Evolutionary conservation across 495 filamentous ascomycete species (phyloP).

Genomic region (Echria macrotheca): DNA sequence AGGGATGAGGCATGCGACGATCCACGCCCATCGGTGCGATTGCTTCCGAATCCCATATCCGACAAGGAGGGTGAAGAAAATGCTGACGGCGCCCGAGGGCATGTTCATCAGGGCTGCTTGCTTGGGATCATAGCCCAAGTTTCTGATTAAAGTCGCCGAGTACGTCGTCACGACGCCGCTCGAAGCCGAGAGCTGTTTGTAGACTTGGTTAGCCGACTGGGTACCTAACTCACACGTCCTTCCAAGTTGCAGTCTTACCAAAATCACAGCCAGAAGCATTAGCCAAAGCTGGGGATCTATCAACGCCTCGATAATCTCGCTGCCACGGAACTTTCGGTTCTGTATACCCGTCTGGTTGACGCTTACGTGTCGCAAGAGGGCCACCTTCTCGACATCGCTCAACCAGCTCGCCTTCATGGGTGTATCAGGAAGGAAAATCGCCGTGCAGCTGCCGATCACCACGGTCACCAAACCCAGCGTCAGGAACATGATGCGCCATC

Average conservation of each 20-base stretch:
- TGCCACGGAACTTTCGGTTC: constrained; percentile 44
- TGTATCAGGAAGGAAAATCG: constrained; percentile 47
- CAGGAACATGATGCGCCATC: constrained; percentile 61
- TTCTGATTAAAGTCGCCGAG: constrained; percentile 53
- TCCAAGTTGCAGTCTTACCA: constrained; percentile 14
- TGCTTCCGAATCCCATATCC: constrained; percentile 36
- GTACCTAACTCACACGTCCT: neutral
- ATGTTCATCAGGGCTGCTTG: constrained; percentile 55
- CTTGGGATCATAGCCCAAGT: constrained; percentile 49
- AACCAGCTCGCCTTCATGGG: constrained; percentile 49
- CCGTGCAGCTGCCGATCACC: constrained; percentile 38
- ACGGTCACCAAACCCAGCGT: constrained; percentile 50
- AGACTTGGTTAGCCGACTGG: too few relatives aligned
- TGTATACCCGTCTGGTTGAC: constrained; percentile 48
- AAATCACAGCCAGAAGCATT: constrained; percentile 22
- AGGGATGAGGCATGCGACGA: constrained; percentile 29
- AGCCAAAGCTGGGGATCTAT: constrained; percentile 31
- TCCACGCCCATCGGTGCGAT: constrained; percentile 34
- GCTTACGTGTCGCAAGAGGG: constrained; percentile 33
- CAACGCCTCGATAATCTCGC: constrained; percentile 35
- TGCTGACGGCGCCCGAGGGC: constrained; percentile 51
- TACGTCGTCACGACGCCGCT: constrained; percentile 60
- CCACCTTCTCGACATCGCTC: constrained; percentile 43
- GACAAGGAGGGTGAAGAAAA: constrained; percentile 49
- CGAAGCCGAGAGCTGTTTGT: constrained; percentile 46